These are phyloP conservation scores for Penicillium janthinellum DNA, from an alignment of 2,329 filamentous ascomycete species.

Conservation along the genomic window DNA sequence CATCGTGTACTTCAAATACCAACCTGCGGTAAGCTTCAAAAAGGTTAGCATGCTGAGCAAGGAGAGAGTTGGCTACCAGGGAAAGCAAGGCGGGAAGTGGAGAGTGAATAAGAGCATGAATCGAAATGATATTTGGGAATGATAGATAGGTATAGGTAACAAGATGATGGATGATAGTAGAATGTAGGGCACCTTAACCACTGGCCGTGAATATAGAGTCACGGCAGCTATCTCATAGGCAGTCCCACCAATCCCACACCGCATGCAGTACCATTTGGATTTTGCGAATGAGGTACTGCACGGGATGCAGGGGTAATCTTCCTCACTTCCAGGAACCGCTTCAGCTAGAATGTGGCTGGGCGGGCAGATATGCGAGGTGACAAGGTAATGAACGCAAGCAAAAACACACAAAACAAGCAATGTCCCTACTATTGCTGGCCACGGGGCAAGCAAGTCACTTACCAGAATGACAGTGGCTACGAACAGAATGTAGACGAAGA, in stretches of 20 bases:
- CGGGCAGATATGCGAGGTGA: conserved; percentile 77
- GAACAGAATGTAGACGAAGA: conserved; percentile 79
- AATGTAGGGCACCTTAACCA: conserved; percentile 70
- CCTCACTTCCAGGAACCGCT: conserved; percentile 83
- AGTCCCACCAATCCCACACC: conserved; percentile 76
- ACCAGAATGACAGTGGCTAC: conserved; percentile 73
- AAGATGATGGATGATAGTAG: conserved; percentile 24
- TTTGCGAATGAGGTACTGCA: conserved; percentile 60
- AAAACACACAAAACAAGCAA: conserved; percentile 21
- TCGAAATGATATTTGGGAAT: conserved; percentile 28
- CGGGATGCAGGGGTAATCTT: conserved; percentile 72
- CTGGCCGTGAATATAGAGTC: conserved; percentile 60
- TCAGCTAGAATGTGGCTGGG: conserved; percentile 70
- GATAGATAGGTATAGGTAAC: conserved; percentile 17
- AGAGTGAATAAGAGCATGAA: conserved; percentile 9
- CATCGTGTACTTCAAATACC: conserved; percentile 33
- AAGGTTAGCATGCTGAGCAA: conserved; percentile 33
- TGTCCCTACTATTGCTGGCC: conserved; percentile 17
- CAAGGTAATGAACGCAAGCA: conserved; percentile 18
- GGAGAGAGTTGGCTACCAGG: conserved; percentile 26
- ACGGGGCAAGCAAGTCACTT: conserved; percentile 53
- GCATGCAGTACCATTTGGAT: conserved; percentile 59
- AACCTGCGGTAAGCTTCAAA: conserved; percentile 46
- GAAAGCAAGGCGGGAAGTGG: conserved; percentile 10
- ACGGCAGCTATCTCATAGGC: conserved; percentile 65